Evolutionary conservation across 2,329 filamentous ascomycete species (phyloP).

Genomic region (Talaromyces piceae): DNA sequence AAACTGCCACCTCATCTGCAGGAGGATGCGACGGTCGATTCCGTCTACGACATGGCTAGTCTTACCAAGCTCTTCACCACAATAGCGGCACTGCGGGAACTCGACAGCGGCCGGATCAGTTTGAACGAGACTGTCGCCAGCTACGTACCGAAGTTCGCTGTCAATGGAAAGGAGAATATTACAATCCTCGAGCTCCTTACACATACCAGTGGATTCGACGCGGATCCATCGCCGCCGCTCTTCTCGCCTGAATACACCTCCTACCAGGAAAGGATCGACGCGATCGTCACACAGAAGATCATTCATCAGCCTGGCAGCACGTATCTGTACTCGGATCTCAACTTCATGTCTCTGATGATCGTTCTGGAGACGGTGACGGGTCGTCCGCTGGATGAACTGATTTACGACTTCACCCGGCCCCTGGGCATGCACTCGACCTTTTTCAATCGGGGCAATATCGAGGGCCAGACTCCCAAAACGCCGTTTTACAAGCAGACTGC

Average conservation of each 20-base stretch:
- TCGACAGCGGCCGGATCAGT: constrained; percentile 20
- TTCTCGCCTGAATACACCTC: constrained; percentile 18
- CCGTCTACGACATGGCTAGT: constrained; percentile 35
- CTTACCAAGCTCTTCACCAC: constrained; percentile 34
- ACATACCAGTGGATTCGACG: constrained; percentile 27
- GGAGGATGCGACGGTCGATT: constrained; percentile 24
- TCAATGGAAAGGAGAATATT: constrained; percentile 27
- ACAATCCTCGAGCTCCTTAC: constrained; percentile 28
- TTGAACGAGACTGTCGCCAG: constrained; percentile 23
- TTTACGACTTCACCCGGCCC: constrained; percentile 18
- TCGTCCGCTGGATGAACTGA: constrained; percentile 18
- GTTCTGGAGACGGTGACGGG: constrained; percentile 24
- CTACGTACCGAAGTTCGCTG: constrained; percentile 26
- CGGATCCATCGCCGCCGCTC: constrained; percentile 22
- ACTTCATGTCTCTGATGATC: constrained; percentile 27
- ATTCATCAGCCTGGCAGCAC: constrained; percentile 19
- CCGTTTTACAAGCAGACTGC: constrained; percentile 22
- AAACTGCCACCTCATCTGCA: constrained; percentile 18
- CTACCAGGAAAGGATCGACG: constrained; percentile 18
- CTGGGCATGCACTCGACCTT: constrained; percentile 26
- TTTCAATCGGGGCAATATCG: constrained; percentile 28
- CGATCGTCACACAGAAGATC: constrained; percentile 21
- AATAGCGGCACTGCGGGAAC: constrained; percentile 23
- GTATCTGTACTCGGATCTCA: constrained; percentile 30
- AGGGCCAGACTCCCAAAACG: constrained; percentile 14